Evolutionary conservation across 2,329 filamentous ascomycete species (phyloP), one percentile per base, ranked within the genome.

Genomic region (Davidsoniella eucalypti): DNA sequence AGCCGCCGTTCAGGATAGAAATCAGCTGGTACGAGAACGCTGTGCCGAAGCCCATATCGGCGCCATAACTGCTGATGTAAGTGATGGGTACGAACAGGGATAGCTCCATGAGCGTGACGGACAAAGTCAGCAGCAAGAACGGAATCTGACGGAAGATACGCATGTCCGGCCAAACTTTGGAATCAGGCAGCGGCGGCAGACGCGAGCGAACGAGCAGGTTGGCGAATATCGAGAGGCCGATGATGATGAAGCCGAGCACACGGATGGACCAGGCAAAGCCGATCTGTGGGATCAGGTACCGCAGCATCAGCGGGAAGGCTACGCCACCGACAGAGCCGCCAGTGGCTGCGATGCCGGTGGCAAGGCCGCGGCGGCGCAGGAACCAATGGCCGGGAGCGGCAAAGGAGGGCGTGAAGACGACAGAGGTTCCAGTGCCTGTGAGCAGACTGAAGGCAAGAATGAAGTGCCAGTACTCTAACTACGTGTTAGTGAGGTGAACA

Each of bases 341-440:
- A 0, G 81, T 80, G 29, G 52, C 47, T n/a, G 85, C 84, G 40
- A 93, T 69, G n/a, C 87, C 87, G 0, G 82, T 90, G 6, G 86
- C 85, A 40, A 84, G 72, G 2, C 81, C 87, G 12, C 87, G 77
- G 46, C 77, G 78, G n/a, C 61, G 63, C 25, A 80, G 71, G 67
- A 94, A 94, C 67, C 78, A 93, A 61, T 93, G 86, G 0, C 82
- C 82, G 38, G 90, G 77, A 18, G 80, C 75, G 10, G 80, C 78
- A 55, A 92, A 74, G 0, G 83, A 76, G 0, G 86, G 84, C 0
- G 83, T 87, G 62, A 87, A 87, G 53, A 92, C 75, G 41, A 90
- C 68, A 0, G 82, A 83, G 2, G 81, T 82, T 10, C 83, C 83
- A 1, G 84, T 58, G 3, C 86, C 86, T 18, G 78, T 79, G 2